phyloP scores from a whole-genome alignment of 1,284 basidiomycete species.

The Fomitopsis pinicola region DNA sequence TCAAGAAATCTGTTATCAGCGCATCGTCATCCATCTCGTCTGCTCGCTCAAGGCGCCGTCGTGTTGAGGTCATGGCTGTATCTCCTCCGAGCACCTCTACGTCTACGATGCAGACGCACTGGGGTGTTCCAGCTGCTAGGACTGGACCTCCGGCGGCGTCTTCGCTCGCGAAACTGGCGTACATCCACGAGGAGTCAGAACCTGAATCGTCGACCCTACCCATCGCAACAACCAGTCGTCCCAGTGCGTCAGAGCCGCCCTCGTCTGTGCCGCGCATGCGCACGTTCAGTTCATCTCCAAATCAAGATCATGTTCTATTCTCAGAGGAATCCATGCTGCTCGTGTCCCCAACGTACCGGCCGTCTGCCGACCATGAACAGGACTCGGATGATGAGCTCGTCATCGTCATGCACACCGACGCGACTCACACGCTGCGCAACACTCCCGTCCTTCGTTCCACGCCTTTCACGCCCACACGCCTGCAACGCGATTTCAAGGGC shows the following conservation, averaged over 20 bases:
- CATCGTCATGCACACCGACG: slow-evolving; percentile 16
- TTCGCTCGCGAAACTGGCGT: neutral
- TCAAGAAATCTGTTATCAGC: neutral
- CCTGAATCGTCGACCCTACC: neutral
- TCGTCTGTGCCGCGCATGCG: neutral
- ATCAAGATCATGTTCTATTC: neutral
- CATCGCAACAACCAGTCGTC: neutral
- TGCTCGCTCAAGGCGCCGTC: slow-evolving; percentile 9
- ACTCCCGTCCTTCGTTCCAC: neutral
- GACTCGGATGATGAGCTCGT: slow-evolving; percentile 18
- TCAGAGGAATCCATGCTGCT: neutral
- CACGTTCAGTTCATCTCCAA: neutral
- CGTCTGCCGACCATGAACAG: neutral
- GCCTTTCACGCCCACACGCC: neutral
- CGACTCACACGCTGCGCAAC: slow-evolving; percentile 1
- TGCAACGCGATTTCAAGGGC: neutral
- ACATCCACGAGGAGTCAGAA: neutral
- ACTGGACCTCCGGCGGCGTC: neutral
- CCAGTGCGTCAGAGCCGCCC: neutral
- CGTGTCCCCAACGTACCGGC: neutral
- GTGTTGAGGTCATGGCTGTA: slow-evolving; percentile 11
- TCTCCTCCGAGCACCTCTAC: neutral
- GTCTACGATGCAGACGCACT: neutral
- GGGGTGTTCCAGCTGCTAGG: neutral
- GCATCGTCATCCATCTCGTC: slow-evolving; percentile 13